Base-by-base conservation (phyloP, 805 yeast genomes). In the Candida coleopterorum region DNA sequence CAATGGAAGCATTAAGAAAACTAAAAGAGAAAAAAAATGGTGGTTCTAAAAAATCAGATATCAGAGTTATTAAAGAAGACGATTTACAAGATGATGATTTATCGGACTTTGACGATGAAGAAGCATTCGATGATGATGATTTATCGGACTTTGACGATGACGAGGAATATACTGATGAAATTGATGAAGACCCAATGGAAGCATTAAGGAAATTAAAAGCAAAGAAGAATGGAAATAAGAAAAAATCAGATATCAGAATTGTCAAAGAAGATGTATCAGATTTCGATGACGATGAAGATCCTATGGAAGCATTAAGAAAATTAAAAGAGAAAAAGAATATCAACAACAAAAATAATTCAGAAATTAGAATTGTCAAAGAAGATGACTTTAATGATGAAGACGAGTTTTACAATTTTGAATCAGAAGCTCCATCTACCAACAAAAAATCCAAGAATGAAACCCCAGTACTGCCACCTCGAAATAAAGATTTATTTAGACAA, bases 401-500 rank as follows among this genome's bases (percentile, higher is more conserved):
- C 40, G 46, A 46, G 24, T 18, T 35, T 42, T 12, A 47, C 51
- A 12, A 46, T 22, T 20, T 36, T 44, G 25, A 39, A 27, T 34
- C 26, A 22, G 32, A 27, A 33, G 25, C 14, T 26, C 26, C 29
- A 17, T 34, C 34, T 28, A 21, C 34, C 20, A 28, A 36, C 25
- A 35, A 26, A 43, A 26, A 35, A 35, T 37, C 38, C 40, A 39
- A 31, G 25, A 36, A 31, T 9, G 20, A 14, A 9, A 53, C 48
- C 25, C 49, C 43, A 15, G 49, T 46, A 23, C 43, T 5, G 25
- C 54, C 7, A 38, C 67, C 74, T 2, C 67, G 68, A 4, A 79
- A 78, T 25, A 64, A 66, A 25, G 75, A 72, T 5, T 58, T 71
- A 23, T 51, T 74, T 46, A 60, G 63, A 32, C 69, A 72, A 43